Percentiles rank a stretch among this genome's conserved stretches.
Evolutionary conservation across 1,284 basidiomycete species (phyloP).

Genomic region (Ustilago xerochloae): DNA sequence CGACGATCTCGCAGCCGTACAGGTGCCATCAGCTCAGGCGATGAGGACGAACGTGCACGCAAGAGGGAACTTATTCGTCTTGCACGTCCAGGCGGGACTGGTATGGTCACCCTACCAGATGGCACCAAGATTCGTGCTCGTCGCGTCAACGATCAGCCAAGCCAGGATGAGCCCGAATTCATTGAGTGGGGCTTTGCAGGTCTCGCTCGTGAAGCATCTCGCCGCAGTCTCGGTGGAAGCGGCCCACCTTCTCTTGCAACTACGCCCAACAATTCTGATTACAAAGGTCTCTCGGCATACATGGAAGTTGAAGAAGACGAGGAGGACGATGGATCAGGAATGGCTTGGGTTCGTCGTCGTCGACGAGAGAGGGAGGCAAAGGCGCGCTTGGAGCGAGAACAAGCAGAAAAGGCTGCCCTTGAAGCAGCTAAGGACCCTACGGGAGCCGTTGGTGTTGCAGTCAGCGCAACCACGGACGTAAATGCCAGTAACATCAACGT

Average conservation of each 20-base stretch:
- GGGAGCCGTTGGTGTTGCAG: too few relatives aligned
- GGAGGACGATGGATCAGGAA: conserved; percentile 46
- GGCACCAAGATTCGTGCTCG: conserved; percentile 64
- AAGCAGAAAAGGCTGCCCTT: conserved; percentile 15
- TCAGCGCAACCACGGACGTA: not conserved
- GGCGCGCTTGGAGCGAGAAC: conserved; percentile 32
- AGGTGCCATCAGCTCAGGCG: conserved; percentile 46
- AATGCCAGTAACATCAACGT: not conserved
- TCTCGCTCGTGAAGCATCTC: conserved; percentile 50
- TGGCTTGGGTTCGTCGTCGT: conserved; percentile 48
- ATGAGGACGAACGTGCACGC: conserved; percentile 55
- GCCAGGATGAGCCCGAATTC: conserved; percentile 48
- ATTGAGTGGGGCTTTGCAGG: conserved; percentile 65
- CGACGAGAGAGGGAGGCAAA: conserved; percentile 38
- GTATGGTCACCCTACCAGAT: conserved; percentile 66
- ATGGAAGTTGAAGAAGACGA: conserved; percentile 38
- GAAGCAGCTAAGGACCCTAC: conserved; percentile 2
- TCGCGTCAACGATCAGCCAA: conserved; percentile 56
- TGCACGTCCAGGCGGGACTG: conserved; percentile 64
- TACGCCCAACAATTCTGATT: conserved; percentile 36
- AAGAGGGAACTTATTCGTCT: conserved; percentile 59
- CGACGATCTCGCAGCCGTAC: conserved; percentile 45
- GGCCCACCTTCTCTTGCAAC: conserved; percentile 41
- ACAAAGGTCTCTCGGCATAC: conserved; percentile 31
- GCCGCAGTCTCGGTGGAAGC: conserved; percentile 43